Conservation (phyloP, 2,329 filamentous ascomycete genomes). For the Neophaeococcomyces mojaviensis region DNA sequence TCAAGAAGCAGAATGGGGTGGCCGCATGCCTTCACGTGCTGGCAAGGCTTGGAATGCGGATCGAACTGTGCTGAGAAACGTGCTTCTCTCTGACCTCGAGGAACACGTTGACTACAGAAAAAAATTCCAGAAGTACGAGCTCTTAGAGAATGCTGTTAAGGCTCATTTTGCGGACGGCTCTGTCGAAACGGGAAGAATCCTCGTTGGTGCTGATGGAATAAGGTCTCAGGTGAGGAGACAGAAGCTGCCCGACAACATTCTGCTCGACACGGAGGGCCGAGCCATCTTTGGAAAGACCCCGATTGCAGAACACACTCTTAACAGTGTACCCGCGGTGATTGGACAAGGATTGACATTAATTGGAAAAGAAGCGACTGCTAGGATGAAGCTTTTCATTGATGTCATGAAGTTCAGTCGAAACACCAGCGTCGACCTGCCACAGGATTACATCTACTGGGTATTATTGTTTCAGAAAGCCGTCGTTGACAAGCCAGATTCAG, state of each 20-base stretch:
- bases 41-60: constrained; percentile 24
- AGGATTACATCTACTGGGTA: constrained; percentile 26
- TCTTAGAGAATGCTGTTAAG: constrained; percentile 27
- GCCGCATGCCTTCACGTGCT: background rate
- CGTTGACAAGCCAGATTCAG: constrained; percentile 8
- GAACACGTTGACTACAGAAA: constrained; percentile 29
- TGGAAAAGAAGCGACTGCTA: background rate
- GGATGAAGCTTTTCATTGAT: constrained; percentile 8
- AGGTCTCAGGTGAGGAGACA: constrained; percentile 32
- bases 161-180: constrained; percentile 20
- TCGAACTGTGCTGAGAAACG: constrained; percentile 28
- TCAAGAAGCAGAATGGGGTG: background rate
- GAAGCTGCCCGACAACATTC: constrained; percentile 28
- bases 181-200: constrained; percentile 16
- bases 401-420: constrained; percentile 6
- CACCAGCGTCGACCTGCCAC: constrained; percentile 13
- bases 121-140: constrained; percentile 18
- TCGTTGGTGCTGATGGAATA: constrained; percentile 26
- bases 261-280: constrained; percentile 33
- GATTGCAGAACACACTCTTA: constrained; percentile 13
- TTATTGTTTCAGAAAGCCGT: constrained; percentile 10
- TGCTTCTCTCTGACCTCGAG: constrained; percentile 28
- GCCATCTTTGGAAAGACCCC: constrained; percentile 37
- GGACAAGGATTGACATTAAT: constrained; percentile 10
- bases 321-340: constrained; percentile 6